phyloP scores from a whole-genome alignment of 2,329 filamentous ascomycete species.

The Venturia effusa region DNA sequence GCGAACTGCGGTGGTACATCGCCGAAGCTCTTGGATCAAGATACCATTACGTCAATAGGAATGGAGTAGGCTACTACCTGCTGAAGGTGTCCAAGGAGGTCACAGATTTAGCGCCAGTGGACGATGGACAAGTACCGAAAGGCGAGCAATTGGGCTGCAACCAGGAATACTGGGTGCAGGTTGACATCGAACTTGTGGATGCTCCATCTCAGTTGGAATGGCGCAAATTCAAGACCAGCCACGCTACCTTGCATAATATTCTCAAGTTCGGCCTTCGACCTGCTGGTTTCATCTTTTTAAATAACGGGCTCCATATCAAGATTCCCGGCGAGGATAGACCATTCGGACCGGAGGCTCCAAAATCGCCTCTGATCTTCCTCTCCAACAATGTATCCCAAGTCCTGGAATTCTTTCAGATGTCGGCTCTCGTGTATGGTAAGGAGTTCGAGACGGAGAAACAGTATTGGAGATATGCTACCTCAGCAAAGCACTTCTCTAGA shows the following conservation, averaged over 20 bases:
- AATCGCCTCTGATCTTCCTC: background rate
- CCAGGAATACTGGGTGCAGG: background rate
- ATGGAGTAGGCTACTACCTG: background rate
- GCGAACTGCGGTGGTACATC: background rate
- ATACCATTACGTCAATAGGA: too few relatives aligned
- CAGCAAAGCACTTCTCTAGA: background rate
- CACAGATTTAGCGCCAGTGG: too few relatives aligned
- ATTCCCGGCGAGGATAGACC: background rate
- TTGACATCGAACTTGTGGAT: background rate
- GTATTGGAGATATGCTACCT: background rate
- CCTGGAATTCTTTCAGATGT: background rate
- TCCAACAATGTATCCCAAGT: background rate
- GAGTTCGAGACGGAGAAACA: background rate
- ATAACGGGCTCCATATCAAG: background rate
- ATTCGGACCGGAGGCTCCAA: background rate
- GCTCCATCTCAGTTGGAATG: background rate
- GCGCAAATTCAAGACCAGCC: background rate
- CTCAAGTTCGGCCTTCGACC: background rate
- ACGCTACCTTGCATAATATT: background rate
- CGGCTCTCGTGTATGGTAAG: background rate
- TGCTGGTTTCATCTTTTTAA: background rate
- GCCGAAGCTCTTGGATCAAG: background rate
- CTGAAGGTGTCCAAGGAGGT: background rate
- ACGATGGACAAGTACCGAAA: background rate
- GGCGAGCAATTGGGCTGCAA: background rate